Evolutionary conservation across 163 green algal species (phyloP), one percentile per base, ranked within the genome.

Genomic region (Coccomyxa subellipsoidea): DNA sequence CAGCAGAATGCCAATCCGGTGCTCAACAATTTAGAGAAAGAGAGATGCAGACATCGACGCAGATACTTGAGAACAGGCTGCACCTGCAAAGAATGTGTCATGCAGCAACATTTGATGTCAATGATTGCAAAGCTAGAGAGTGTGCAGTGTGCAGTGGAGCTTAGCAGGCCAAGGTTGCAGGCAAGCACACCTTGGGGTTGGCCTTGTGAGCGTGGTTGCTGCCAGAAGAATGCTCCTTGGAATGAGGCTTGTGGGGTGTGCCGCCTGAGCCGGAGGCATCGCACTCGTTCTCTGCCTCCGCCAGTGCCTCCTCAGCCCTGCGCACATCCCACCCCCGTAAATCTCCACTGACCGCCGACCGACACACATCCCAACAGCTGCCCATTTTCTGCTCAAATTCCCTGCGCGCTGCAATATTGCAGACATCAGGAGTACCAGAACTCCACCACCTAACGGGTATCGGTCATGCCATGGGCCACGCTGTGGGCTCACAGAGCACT

Each of bases 161-260:
- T n/a, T n/a, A n/a, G 23, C 47, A 59, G 47, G 5, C 15, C 3
- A 27, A 59, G 21, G 47, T 59, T 59, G 47, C 47, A 59, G 23
- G 66, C 31, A n/a, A 36, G 66, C 29, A 8, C 66, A 73, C 66
- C 66, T 34, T 34, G 27, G 66, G 27, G 66, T 73, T 8, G 27
- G 27, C n/a, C 66, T 73, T 73, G 4, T 73, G 47, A 18, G 47
- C 47, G 12, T 36, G 29, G 36, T 18, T 25, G 36, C 72, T 78
- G 37, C 76, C 79, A 29, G 79, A 31, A 31, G 76, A 34, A 7
- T 40, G 79, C 79, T 70, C 76, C 8, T 83, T 53, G 7, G 40
- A 59, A 54, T 36, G 66, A 59, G 54, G 34, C 38, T 79, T 38
- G 37, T 83, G 59, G n/a, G n/a, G n/a, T n/a, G n/a, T n/a, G n/a